Evolutionary conservation across 2,329 filamentous ascomycete genomes (phyloP).

Genomic region (Ophiocordyceps camponoti-floridani): DNA sequence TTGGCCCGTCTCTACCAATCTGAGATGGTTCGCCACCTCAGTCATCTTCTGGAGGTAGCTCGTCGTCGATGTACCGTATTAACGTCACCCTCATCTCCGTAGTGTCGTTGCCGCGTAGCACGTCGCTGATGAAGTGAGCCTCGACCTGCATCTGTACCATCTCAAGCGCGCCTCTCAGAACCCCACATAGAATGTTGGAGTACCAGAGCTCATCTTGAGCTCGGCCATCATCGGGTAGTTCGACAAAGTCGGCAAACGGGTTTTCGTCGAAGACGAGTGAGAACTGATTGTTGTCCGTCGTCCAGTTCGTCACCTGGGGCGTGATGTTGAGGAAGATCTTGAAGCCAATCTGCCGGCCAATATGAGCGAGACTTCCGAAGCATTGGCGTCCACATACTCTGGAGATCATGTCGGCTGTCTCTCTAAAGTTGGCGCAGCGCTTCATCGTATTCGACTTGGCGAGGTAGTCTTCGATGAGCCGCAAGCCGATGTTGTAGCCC

Average conservation of each 20-base stretch:
- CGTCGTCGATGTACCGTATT: conserved; percentile 89
- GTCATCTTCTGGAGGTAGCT: conserved; percentile 92
- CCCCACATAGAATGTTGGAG: conserved; percentile 90
- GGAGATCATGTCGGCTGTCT: conserved; percentile 92
- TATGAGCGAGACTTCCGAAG: conserved; percentile 5
- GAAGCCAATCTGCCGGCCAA: conserved; percentile 59
- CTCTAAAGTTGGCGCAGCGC: conserved; percentile 78
- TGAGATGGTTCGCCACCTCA: conserved; percentile 20
- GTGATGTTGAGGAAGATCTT: conserved; percentile 98
- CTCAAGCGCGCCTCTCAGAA: conserved; percentile 77
- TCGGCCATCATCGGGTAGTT: conserved; percentile 85
- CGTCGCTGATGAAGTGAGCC: conserved; percentile 87
- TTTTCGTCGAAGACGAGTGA: conserved; percentile 95
- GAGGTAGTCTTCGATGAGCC: conserved; percentile 92
- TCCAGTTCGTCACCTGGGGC: conserved; percentile 88
- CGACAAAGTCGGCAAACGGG: conserved; percentile 90
- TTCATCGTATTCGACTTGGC: conserved; percentile 85
- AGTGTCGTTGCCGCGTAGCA: conserved; percentile 81
- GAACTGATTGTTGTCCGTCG: conserved; percentile 88
- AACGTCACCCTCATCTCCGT: conserved; percentile 93
- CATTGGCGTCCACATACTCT: conserved; percentile 39
- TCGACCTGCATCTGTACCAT: conserved; percentile 99
- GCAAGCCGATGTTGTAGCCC: conserved; percentile 96
- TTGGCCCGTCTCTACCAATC: not conserved
- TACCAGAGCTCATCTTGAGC: conserved; percentile 98